A percentile compares a stretch with the other conserved stretches of the same genome.
phyloP scores from a whole-genome alignment of 495 filamentous ascomycete species.

The Hyphodiscus hymeniophilus region DNA sequence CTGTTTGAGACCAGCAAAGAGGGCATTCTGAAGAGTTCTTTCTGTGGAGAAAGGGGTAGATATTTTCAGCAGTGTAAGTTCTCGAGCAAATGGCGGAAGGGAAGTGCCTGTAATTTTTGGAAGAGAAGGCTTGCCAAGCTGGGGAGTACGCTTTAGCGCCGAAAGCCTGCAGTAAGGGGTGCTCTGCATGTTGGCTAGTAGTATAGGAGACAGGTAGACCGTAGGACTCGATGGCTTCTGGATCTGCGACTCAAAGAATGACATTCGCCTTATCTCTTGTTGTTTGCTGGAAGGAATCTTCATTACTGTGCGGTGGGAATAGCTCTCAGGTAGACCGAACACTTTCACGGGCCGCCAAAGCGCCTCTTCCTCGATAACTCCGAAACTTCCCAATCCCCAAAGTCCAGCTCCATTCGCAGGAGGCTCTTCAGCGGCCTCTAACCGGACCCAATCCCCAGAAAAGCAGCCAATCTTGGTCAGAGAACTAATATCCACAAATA shows the following conservation, averaged over 20 bases:
- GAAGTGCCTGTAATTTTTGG: slow-evolving; percentile 45
- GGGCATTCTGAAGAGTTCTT: slow-evolving; percentile 67
- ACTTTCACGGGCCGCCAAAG: slow-evolving; percentile 71
- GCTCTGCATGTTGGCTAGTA: slow-evolving; percentile 74
- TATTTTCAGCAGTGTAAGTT: slow-evolving; percentile 84
- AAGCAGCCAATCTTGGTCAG: slow-evolving; percentile 89
- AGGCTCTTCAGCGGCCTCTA: slow-evolving; percentile 66
- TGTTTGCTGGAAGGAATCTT: slow-evolving; percentile 41
- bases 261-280: slow-evolving; percentile 34
- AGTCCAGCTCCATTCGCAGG: slow-evolving; percentile 44
- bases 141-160: slow-evolving; percentile 43
- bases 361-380: slow-evolving; percentile 38
- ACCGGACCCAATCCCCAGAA: slow-evolving; percentile 93
- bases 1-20: slow-evolving; percentile 76
- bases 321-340: slow-evolving; percentile 74
- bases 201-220: slow-evolving; percentile 74
- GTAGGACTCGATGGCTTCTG: slow-evolving; percentile 43
- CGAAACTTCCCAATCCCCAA: slow-evolving; percentile 47
- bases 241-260: slow-evolving; percentile 47
- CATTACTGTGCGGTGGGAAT: slow-evolving; percentile 42
- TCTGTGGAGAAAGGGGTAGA: slow-evolving; percentile 84
- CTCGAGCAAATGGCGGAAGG: slow-evolving; percentile 79
- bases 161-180: slow-evolving; percentile 68
- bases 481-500: slow-evolving; percentile 81
- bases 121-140: slow-evolving; percentile 28